phyloP scores from a whole-genome alignment of 2,329 filamentous ascomycete species.

The Alternaria gansuensis region DNA sequence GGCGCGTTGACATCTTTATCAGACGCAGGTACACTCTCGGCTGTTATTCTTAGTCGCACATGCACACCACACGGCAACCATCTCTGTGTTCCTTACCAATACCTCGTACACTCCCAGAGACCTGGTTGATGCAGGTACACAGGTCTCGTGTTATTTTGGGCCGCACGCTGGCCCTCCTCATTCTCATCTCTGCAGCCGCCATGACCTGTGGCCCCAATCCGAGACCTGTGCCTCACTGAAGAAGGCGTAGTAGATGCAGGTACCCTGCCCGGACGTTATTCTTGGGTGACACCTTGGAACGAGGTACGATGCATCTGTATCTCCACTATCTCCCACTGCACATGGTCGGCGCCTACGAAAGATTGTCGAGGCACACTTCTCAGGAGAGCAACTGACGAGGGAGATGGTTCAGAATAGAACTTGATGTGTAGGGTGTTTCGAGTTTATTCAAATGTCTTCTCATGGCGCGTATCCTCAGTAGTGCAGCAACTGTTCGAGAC shows the following conservation, averaged over 20 bases:
- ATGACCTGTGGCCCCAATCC: slow-evolving; percentile 3
- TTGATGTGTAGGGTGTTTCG: not conserved
- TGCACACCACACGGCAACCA: not conserved
- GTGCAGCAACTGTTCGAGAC: not conserved
- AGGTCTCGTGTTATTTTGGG: slow-evolving; percentile 9
- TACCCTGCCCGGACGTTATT: slow-evolving; percentile 10
- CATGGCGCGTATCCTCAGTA: not conserved
- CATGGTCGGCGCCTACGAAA: slow-evolving; percentile 2
- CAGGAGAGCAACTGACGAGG: not conserved
- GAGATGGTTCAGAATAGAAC: slow-evolving; percentile 4
- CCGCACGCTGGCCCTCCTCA: slow-evolving; percentile 4
- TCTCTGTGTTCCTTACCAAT: not conserved
- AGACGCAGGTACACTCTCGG: slow-evolving; percentile 28
- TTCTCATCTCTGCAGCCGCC: slow-evolving; percentile 3
- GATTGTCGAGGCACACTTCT: not conserved
- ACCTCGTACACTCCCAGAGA: slow-evolving; percentile 5
- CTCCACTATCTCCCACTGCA: not conserved
- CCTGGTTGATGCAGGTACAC: slow-evolving; percentile 19
- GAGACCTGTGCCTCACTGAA: slow-evolving; percentile 12
- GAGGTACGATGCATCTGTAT: not conserved
- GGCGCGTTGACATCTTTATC: slow-evolving; percentile 27
- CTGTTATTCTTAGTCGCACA: slow-evolving; percentile 28
- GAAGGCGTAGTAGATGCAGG: slow-evolving; percentile 13
- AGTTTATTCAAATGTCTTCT: not conserved
- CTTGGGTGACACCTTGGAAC: not conserved